Conservation (phyloP, 1,284 basidiomycete species). For the Irpex lacteus region DNA sequence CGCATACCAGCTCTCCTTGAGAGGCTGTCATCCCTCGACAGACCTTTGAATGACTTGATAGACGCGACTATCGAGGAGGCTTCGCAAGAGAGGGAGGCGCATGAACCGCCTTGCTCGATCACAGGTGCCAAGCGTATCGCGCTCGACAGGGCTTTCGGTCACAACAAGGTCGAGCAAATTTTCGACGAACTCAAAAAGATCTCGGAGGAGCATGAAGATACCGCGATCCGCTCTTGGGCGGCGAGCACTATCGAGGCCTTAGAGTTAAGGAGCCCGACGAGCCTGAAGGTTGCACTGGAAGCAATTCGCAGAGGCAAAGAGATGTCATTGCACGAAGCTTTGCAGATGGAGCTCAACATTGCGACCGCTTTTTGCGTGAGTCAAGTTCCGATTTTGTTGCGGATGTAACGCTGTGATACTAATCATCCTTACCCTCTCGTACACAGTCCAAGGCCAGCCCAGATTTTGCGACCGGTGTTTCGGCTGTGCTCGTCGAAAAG, state of each 20-base stretch:
- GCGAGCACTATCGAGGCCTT: slow-evolving; percentile 61
- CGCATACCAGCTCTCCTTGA: slow-evolving; percentile 69
- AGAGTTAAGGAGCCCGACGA: slow-evolving; percentile 81
- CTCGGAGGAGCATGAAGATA: slow-evolving; percentile 38
- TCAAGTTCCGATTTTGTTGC: slow-evolving; percentile 14
- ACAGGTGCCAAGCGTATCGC: slow-evolving; percentile 66
- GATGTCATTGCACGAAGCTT: slow-evolving; percentile 60
- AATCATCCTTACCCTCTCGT: slow-evolving; percentile 3
- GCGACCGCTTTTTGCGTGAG: slow-evolving; percentile 80
- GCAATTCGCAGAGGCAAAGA: slow-evolving; percentile 72
- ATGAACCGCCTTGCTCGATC: slow-evolving; percentile 56
- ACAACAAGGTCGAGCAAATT: slow-evolving; percentile 71
- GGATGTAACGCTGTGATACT: not conserved
- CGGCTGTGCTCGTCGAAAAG: slow-evolving; percentile 72
- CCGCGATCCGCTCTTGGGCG: slow-evolving; percentile 70
- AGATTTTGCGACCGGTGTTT: slow-evolving; percentile 84
- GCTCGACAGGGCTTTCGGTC: slow-evolving; percentile 77
- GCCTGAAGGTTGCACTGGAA: slow-evolving; percentile 80
- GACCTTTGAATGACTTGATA: slow-evolving; percentile 46
- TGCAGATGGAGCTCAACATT: slow-evolving; percentile 82
- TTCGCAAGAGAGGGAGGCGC: slow-evolving; percentile 52
- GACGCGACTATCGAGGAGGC: slow-evolving; percentile 68
- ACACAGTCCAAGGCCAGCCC: slow-evolving; percentile 69
- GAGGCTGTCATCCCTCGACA: slow-evolving; percentile 58
- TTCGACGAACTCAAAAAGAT: slow-evolving; percentile 53